Percentiles rank a stretch among this genome's conserved stretches.
These are phyloP conservation scores for Taiozyma sp. DNA, from an alignment of 1,139 yeast species.

Conservation along the genomic window DNA sequence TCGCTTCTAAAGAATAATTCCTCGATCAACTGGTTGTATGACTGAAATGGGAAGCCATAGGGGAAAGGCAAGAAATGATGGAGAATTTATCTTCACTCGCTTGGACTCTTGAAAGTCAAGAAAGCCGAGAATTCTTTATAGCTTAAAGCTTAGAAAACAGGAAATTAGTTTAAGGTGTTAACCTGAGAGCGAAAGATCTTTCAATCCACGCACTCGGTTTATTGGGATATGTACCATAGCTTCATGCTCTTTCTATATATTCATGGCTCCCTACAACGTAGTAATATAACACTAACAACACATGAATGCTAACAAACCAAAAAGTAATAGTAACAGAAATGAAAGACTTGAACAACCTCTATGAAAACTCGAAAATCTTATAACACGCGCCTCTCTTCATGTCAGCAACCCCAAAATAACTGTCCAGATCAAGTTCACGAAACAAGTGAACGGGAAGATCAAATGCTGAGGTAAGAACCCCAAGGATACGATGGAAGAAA, in stretches of 20 bases:
- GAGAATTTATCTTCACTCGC: not conserved
- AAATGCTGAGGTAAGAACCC: conserved; percentile 41
- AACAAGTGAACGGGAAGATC: conserved; percentile 56
- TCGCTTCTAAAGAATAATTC: too few species aligned
- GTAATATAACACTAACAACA: too few species aligned
- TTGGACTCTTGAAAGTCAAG: not conserved
- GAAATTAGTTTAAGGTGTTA: too few species aligned
- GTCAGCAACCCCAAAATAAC: conserved; percentile 37
- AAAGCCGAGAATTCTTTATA: not conserved
- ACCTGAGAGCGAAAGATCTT: too few species aligned
- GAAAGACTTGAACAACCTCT: not conserved
- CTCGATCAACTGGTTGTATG: not conserved
- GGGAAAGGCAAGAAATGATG: not conserved
- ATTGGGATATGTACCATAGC: not conserved
- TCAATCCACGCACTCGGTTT: not conserved
- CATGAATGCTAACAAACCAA: not conserved
- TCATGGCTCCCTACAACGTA: not conserved
- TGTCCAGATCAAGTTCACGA: conserved; percentile 55
- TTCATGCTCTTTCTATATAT: too few species aligned
- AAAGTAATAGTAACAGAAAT: not conserved
- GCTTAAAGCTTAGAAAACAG: too few species aligned
- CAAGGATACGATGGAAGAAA: conserved; percentile 48
- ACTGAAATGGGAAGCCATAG: not conserved
- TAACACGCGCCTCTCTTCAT: not conserved
- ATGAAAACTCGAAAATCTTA: not conserved